A percentile compares a stretch with the other conserved stretches of the same genome.
Evolutionary conservation across 106 monocot genomes (phyloP).

Genomic region (Allium fistulosum): DNA sequence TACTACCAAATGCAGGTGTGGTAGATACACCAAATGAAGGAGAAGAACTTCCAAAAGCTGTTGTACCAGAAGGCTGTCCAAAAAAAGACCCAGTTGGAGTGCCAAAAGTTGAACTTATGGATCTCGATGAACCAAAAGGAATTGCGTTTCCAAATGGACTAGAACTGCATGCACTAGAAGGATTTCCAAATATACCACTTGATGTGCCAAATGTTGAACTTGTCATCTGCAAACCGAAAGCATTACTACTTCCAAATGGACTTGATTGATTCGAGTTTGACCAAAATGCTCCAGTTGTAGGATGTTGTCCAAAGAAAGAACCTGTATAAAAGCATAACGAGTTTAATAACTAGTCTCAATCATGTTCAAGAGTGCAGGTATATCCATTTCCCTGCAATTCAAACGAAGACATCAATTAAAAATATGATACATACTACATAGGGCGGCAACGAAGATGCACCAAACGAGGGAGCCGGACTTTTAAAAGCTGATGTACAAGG

Average conservation of each 20-base stretch:
- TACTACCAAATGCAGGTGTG: constrained; percentile 55
- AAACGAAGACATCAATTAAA: neutral
- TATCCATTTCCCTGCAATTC: too few species aligned
- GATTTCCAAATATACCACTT: neutral
- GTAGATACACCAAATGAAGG: constrained; percentile 65
- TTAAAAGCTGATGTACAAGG: too few species aligned
- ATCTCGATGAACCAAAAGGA: constrained; percentile 42
- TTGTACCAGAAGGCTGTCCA: constrained; percentile 39
- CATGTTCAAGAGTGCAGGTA: neutral
- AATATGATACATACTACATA: constrained; percentile 29
- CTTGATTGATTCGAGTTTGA: too few species aligned
- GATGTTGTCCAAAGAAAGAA: too few species aligned
- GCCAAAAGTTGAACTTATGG: constrained; percentile 57
- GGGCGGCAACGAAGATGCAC: constrained; percentile 2
- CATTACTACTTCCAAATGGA: too few species aligned
- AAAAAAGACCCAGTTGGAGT: constrained; percentile 83
- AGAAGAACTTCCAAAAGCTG: constrained; percentile 47
- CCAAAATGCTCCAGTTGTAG: too few species aligned
- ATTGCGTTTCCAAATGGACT: constrained; percentile 49
- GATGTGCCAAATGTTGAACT: constrained; percentile 1
- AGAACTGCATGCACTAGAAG: too few species aligned
- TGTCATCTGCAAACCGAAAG: constrained; percentile 8
- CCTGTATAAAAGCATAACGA: neutral
- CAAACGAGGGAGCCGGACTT: too few species aligned
- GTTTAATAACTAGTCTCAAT: neutral